Conservation (phyloP, 345 rosid genomes). For the Populus euphratica region DNA sequence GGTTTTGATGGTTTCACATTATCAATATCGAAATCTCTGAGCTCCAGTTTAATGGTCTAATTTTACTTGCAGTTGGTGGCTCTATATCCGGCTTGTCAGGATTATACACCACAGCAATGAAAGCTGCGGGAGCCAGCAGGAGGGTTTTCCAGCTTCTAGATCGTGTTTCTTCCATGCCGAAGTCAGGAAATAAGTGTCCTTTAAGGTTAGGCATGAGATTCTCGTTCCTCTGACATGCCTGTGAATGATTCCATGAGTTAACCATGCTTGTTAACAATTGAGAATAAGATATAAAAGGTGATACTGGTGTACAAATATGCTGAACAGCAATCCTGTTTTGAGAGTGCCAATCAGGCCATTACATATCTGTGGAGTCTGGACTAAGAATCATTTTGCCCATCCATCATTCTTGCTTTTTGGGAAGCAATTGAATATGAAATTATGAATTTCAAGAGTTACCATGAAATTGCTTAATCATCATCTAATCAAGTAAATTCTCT, state of each 20-base stretch:
- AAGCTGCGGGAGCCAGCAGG: constrained; percentile 97
- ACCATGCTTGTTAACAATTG: not conserved
- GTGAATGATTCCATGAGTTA: not conserved
- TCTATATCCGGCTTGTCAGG: constrained; percentile 82
- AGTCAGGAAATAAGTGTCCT: constrained; percentile 74
- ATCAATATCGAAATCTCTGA: not conserved
- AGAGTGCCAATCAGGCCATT: not conserved
- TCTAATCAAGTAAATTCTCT: not conserved
- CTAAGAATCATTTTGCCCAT: not conserved
- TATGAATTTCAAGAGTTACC: not conserved
- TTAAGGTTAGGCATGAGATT: constrained; percentile 45
- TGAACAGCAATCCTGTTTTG: not conserved
- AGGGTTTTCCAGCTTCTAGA: constrained; percentile 88
- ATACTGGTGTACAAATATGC: not conserved
- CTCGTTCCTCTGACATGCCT: not conserved
- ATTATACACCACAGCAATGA: constrained; percentile 82
- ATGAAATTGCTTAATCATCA: not conserved
- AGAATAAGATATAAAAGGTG: not conserved
- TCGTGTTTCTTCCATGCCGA: constrained; percentile 77
- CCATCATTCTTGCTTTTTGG: not conserved
- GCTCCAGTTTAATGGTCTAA: not conserved
- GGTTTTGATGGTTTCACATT: not conserved
- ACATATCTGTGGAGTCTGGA: not conserved
- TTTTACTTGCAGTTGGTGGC: constrained; percentile 66
- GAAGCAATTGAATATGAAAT: not conserved